phyloP scores from a whole-genome alignment of 495 filamentous ascomycete genomes.

The Penicillium malachiteum region DNA sequence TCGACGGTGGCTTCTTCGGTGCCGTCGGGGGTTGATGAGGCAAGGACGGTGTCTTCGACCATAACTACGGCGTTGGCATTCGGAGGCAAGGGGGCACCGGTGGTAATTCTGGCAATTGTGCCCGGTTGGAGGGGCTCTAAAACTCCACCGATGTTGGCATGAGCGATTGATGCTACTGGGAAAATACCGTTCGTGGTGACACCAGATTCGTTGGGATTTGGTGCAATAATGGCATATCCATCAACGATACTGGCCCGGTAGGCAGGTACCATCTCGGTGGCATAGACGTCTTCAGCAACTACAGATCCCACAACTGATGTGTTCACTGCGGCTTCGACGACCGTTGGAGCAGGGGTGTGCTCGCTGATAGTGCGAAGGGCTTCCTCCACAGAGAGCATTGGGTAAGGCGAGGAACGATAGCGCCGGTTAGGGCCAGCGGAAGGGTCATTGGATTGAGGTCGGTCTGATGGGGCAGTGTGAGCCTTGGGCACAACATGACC shows the following conservation, averaged over 20 bases:
- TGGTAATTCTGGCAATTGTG: constrained; percentile 86
- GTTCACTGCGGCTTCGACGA: constrained; percentile 58
- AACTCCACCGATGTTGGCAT: constrained; percentile 68
- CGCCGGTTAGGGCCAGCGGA: constrained; percentile 72
- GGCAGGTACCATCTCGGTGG: constrained; percentile 81
- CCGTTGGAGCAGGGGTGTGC: constrained; percentile 60
- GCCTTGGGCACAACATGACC: constrained; percentile 65
- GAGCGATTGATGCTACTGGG: constrained; percentile 82
- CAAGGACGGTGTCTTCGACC: constrained; percentile 90
- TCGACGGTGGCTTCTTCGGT: constrained; percentile 84
- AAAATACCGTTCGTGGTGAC: constrained; percentile 70
- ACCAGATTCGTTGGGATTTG: constrained; percentile 46
- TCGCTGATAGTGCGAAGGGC: constrained; percentile 70
- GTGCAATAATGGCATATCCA: constrained; percentile 76
- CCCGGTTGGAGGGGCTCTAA: constrained; percentile 62
- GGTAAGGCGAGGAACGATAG: constrained; percentile 83
- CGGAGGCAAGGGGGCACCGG: constrained; percentile 84
- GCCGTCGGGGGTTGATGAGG: constrained; percentile 69
- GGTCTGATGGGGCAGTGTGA: constrained; percentile 63
- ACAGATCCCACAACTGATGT: constrained; percentile 67
- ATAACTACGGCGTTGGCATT: constrained; percentile 92
- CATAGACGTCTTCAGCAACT: constrained; percentile 78
- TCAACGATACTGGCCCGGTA: constrained; percentile 96
- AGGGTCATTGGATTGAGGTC: constrained; percentile 77
- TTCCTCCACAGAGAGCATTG: constrained; percentile 83